phyloP scores from a whole-genome alignment of 805 yeast genomes.

The Monosporozyma siamensis region DNA sequence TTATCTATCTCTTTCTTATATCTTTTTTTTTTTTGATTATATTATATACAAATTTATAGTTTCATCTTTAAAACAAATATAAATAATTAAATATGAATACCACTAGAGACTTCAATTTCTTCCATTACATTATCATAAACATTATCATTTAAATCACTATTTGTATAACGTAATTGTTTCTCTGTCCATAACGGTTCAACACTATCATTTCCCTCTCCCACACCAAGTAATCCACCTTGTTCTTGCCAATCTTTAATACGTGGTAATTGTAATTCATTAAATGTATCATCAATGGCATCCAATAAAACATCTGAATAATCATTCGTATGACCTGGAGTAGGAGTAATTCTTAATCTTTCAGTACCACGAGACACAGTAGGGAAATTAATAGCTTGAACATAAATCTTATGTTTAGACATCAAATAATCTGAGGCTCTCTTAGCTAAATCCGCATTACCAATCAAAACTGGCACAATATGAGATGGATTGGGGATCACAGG shows the following conservation, averaged over 20 bases:
- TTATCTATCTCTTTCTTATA: not conserved
- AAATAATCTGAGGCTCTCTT: slow-evolving; percentile 84
- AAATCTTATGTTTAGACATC: slow-evolving; percentile 74
- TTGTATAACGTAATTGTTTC: slow-evolving; percentile 56
- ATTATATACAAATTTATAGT: no score
- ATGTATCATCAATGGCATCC: slow-evolving; percentile 71
- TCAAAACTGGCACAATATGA: slow-evolving; percentile 90
- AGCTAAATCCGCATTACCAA: slow-evolving; percentile 91
- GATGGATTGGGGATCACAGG: slow-evolving; percentile 98
- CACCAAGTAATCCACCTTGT: slow-evolving; percentile 86
- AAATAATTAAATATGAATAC: slow-evolving; percentile 27
- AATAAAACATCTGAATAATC: slow-evolving; percentile 69
- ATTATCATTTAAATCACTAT: slow-evolving; percentile 55
- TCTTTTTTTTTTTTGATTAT: slow-evolving; percentile 6
- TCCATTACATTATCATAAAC: slow-evolving; percentile 54
- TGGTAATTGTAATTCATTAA: slow-evolving; percentile 62
- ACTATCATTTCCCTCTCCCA: slow-evolving; percentile 47
- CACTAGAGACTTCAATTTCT: slow-evolving; percentile 64
- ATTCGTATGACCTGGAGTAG: slow-evolving; percentile 91
- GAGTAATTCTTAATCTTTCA: slow-evolving; percentile 95
- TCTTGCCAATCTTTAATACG: slow-evolving; percentile 69
- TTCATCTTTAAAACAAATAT: no score
- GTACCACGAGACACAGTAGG: slow-evolving; percentile 96
- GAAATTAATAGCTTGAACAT: slow-evolving; percentile 96
- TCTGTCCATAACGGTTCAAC: slow-evolving; percentile 82